Percentiles rank a stretch among this genome's conserved stretches.
Conservation (phyloP, 305 asterid genomes). For the Ilex paraguariensis region DNA sequence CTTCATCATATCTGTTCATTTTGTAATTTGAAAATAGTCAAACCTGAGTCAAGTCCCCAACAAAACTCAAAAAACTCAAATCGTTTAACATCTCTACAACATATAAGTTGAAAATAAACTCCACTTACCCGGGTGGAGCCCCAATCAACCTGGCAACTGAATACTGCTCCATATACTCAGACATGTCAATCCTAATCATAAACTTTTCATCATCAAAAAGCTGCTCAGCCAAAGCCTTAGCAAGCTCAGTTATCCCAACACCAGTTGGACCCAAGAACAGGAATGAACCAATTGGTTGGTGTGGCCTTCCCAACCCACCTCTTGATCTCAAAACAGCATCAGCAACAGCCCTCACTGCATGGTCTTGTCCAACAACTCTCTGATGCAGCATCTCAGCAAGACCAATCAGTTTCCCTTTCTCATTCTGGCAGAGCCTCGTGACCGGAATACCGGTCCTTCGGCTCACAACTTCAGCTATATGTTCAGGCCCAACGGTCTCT, state of each 20-base stretch:
- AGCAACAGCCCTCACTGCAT: slow-evolving; percentile 69
- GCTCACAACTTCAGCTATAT: slow-evolving; percentile 86
- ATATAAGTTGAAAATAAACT: no score
- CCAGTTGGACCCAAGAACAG: slow-evolving; percentile 94
- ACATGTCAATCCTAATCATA: slow-evolving; percentile 84
- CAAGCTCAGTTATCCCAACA: slow-evolving; percentile 91
- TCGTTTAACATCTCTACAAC: no score
- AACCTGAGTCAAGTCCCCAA: no score
- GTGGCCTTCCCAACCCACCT: slow-evolving; percentile 83
- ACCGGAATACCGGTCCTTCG: slow-evolving; percentile 96
- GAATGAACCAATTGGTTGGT: slow-evolving; percentile 92
- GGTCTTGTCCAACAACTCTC: slow-evolving; percentile 81
- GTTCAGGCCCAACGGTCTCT: slow-evolving; percentile 86
- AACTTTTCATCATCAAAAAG: slow-evolving; percentile 75
- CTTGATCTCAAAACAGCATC: slow-evolving; percentile 89
- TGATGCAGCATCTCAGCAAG: slow-evolving; percentile 67
- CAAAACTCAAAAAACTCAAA: no score
- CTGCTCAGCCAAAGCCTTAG: slow-evolving; percentile 91
- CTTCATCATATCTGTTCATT: no score
- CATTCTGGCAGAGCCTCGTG: slow-evolving; percentile 82
- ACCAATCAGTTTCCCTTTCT: slow-evolving; percentile 71
- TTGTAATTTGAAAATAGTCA: no score
- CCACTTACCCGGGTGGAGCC: slow-evolving; percentile 88
- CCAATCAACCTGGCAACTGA: slow-evolving; percentile 84
- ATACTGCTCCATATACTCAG: slow-evolving; percentile 93